Conservation (phyloP, 2,329 filamentous ascomycete species). For the Pseudocercospora cruenta region DNA sequence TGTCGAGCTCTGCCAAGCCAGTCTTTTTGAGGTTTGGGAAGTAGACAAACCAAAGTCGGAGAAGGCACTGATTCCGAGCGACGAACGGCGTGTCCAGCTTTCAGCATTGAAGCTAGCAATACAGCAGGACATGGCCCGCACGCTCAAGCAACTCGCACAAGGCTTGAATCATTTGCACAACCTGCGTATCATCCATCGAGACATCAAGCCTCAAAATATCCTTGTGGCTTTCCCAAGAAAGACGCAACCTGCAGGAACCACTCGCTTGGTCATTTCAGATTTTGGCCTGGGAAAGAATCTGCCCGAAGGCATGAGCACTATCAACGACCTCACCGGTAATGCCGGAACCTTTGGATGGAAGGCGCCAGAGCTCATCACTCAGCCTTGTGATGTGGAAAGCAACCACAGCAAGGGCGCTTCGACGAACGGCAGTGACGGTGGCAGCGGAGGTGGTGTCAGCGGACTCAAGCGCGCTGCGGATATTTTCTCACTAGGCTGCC, state of each 20-base stretch:
- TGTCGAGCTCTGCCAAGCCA: conserved; percentile 89
- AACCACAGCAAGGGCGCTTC: conserved; percentile 50
- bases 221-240: conserved; percentile 73
- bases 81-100: conserved; percentile 39
- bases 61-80: neutral
- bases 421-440: conserved; percentile 60
- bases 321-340: conserved; percentile 90
- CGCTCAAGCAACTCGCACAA: conserved; percentile 85
- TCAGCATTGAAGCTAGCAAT: conserved; percentile 70
- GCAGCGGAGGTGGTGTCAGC: conserved; percentile 49
- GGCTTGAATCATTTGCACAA: conserved; percentile 88
- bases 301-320: conserved; percentile 90
- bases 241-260: conserved; percentile 65
- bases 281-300: conserved; percentile 98
- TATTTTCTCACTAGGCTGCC: conserved; percentile 93
- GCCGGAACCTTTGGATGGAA: conserved; percentile 97
- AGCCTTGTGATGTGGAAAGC: conserved; percentile 50
- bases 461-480: conserved; percentile 95
- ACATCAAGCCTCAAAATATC: conserved; percentile 97
- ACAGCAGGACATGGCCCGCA: conserved; percentile 74
- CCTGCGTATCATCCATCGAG: conserved; percentile 92
- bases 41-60: conserved; percentile 71
- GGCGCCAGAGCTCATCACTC: conserved; percentile 84
- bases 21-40: conserved; percentile 89
- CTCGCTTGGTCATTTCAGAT: conserved; percentile 92